Base-by-base conservation (phyloP, 2,329 filamentous ascomycete genomes). In the Ophiostoma australiae region DNA sequence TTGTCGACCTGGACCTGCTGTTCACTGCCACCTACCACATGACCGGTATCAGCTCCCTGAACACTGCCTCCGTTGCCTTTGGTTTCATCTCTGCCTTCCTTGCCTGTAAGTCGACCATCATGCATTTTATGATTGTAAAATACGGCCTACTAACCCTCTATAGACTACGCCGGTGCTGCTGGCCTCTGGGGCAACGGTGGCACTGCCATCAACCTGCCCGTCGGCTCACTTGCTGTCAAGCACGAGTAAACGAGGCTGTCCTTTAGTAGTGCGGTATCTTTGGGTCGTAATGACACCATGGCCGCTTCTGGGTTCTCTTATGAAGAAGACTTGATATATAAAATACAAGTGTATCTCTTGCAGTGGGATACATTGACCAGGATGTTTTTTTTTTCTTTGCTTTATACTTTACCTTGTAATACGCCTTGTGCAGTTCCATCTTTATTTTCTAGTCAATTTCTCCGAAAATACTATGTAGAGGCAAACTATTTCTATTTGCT, bases 121-220 rank as follows among this genome's bases (percentile, higher is more conserved):
- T 15, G 2, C 20, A 2, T 44, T 39, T n/a, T 5, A n/a, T 37
- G 20, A 20, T n/a, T 20, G 5, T n/a, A n/a, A 13, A n/a, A 4
- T 11, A 33, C 8, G 39, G 33, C 69, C 67, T 44, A 68, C 68
- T 41, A 41, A 39, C 4, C 20, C 1, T 61, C 15, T 33, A 13
- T 41, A 73, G 72, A 71, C 52, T 73, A 72, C 31, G 72, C 72
- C 55, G 72, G 70, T 27, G 70, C 70, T 10, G 71, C 72, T 17
- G 72, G 71, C 44, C 71, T 73, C 35, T 73, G 61, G 61, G 61
- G 61, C 31, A 37, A 65, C 70, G 71, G 70, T 48, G 66, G 70
- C 66, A 72, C 71, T 13, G 70, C 71, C 35, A 72, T 73, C 70
- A 71, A 72, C 67, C 71, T 73, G 65, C 72, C 72, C 33, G 68